These are phyloP conservation scores for Hyaloperonospora arabidopsidis DNA, from an alignment of 352 stramenopile genomes.

Conservation along the genomic window DNA sequence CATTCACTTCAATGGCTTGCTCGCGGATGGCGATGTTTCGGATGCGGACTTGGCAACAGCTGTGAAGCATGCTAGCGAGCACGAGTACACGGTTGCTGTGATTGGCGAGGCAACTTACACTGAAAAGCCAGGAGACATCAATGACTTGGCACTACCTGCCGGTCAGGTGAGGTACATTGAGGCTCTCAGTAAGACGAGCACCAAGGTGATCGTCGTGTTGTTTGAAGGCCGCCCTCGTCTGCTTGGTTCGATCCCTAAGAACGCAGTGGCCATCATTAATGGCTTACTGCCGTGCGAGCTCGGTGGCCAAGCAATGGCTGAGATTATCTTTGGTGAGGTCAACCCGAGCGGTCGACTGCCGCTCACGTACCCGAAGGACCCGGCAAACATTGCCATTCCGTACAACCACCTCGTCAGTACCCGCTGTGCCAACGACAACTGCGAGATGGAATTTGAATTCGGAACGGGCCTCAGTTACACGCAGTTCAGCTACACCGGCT, in stretches of 20 bases:
- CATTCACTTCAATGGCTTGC: slow-evolving; percentile 47
- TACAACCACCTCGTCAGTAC: slow-evolving; percentile 60
- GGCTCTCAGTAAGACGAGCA: slow-evolving; percentile 47
- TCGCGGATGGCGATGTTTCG: slow-evolving; percentile 47
- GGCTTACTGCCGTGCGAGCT: slow-evolving; percentile 62
- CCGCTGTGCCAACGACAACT: slow-evolving; percentile 41
- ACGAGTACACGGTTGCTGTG: slow-evolving; percentile 64
- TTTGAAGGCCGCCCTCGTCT: slow-evolving; percentile 75
- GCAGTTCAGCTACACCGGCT: slow-evolving; percentile 39
- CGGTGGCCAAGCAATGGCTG: slow-evolving; percentile 71
- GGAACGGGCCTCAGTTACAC: slow-evolving; percentile 60
- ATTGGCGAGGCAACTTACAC: slow-evolving; percentile 75
- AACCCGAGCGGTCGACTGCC: slow-evolving; percentile 75
- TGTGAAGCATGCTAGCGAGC: slow-evolving; percentile 38
- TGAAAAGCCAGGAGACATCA: slow-evolving; percentile 83
- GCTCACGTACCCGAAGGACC: slow-evolving; percentile 74
- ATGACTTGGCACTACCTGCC: slow-evolving; percentile 51
- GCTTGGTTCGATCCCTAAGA: slow-evolving; percentile 39
- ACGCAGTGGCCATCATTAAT: slow-evolving; percentile 59
- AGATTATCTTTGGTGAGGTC: slow-evolving; percentile 69
- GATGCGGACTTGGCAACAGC: slow-evolving; percentile 50
- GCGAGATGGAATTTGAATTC: slow-evolving; percentile 54
- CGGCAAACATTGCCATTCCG: slow-evolving; percentile 47
- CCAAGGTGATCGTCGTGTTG: slow-evolving; percentile 80
- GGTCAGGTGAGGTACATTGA: slow-evolving; percentile 73